These are phyloP conservation scores for Rhynchospora tenuis DNA, from an alignment of 176 grass and related monocot genomes.

Conservation along the genomic window DNA sequence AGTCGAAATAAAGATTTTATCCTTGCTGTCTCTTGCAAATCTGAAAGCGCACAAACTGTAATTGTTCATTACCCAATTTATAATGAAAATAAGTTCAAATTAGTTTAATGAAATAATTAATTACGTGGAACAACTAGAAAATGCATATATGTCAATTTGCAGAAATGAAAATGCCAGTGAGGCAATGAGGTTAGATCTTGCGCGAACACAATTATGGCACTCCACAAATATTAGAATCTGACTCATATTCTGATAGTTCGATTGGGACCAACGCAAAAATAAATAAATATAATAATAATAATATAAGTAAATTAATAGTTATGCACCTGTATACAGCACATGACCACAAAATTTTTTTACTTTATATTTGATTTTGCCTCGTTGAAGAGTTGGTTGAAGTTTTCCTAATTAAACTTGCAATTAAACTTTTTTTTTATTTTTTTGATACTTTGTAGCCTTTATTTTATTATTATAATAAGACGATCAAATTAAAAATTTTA, in stretches of 20 bases:
- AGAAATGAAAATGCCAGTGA: background rate
- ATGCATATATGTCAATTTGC: background rate
- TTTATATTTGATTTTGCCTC: background rate
- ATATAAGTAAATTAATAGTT: background rate
- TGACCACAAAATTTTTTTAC: background rate
- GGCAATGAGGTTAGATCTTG: background rate
- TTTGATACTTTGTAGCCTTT: background rate
- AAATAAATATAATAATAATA: background rate
- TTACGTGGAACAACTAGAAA: background rate
- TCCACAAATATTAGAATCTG: constrained; percentile 7
- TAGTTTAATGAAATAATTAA: background rate
- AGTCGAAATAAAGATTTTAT: background rate
- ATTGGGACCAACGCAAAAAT: background rate
- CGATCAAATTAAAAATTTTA: no score
- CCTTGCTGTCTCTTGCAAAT: background rate
- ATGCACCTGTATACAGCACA: background rate
- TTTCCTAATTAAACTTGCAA: background rate
- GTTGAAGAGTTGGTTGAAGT: background rate
- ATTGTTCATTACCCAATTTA: background rate
- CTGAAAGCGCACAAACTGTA: background rate
- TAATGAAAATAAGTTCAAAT: no score
- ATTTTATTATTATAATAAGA: no score
- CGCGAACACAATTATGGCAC: constrained; percentile 11
- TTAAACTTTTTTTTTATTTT: background rate
- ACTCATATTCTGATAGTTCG: background rate